Base-by-base conservation (phyloP, 2,329 filamentous ascomycete species). In the Ceratocystiopsis minuta region DNA sequence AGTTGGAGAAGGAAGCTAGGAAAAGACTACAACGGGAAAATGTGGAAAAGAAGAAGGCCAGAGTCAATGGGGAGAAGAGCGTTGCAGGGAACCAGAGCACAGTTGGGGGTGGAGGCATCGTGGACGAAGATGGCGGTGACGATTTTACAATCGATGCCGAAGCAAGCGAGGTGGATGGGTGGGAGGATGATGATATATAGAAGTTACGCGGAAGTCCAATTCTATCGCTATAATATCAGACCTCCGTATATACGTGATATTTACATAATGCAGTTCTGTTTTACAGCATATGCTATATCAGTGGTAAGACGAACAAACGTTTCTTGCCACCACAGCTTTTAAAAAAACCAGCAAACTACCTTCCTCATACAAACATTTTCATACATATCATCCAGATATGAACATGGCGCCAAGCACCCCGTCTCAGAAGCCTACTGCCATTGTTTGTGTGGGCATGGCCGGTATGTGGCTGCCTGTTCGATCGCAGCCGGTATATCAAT, bases 401-500 rank as follows among this genome's bases (percentile, higher is more conserved):
- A 32, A 18, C 9, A 54, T 53, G 51, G 50, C 49, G 16, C 44
- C 49, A n/a, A 15, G 14, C 13, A 37, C 46, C 18, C 36, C 43
- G 15, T 39, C 45, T 36, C 43, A 48, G 31, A 46, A 68, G 48
- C 82, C 85, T 35, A 78, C 84, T 37, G 75, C 83, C 47, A 78
- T 98, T 46, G 86, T 96, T 53, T 95, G 87, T 60, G 78, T 98
- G 39, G 90, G 90, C 67, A 96, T 96, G 88, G 90, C 90, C 54
- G 88, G 78, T 79, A 62, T 54, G 64, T 43, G 6, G 13, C 11
- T 28, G 24, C 11, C 7, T 17, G 14, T 12, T 34, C 6, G 34
- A 37, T 18, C 7, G 15, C n/a, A 33, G 16, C 17, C 34, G n/a
- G 35, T 28, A 39, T 18, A 34, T 41, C 43, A 46, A 5, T 10